Evolutionary conservation across 768 basidiomycete species (phyloP).

Genomic region (Amanita fuliginea): DNA sequence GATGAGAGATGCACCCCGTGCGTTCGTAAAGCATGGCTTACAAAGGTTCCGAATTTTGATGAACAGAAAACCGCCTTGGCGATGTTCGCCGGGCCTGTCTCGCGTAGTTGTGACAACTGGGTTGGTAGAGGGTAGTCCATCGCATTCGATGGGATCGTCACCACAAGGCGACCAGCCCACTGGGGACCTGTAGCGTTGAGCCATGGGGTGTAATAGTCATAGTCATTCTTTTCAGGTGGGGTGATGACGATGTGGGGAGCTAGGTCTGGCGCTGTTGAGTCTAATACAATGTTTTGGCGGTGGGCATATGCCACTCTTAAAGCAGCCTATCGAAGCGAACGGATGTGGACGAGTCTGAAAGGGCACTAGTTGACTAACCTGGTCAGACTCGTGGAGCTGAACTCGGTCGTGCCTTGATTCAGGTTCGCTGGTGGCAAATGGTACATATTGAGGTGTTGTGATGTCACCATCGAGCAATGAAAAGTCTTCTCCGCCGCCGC

Average conservation of each 20-base stretch:
- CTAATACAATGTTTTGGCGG: slow-evolving; percentile 27
- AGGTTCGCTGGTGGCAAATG: neutral
- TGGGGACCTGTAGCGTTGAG: slow-evolving; percentile 27
- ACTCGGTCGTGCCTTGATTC: neutral
- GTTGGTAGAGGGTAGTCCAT: neutral
- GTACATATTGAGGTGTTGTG: neutral
- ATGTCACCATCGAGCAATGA: neutral
- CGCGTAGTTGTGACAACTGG: neutral
- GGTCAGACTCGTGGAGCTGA: neutral
- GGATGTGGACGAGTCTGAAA: slow-evolving; percentile 4
- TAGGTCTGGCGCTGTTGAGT: slow-evolving; percentile 26
- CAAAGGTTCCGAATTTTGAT: slow-evolving; percentile 19
- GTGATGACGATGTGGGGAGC: slow-evolving; percentile 45
- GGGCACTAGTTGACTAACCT: slow-evolving; percentile 1
- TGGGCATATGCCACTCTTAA: slow-evolving; percentile 5
- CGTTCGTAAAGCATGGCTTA: slow-evolving; percentile 10
- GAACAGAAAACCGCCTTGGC: slow-evolving; percentile 19
- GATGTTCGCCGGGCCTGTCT: neutral
- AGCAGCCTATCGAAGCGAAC: slow-evolving; percentile 1
- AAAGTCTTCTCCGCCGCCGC: neutral
- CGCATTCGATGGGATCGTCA: slow-evolving; percentile 12
- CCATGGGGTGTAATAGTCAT: slow-evolving; percentile 22
- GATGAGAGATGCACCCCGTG: neutral
- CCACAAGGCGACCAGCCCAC: slow-evolving; percentile 20
- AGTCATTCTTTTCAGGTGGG: slow-evolving; percentile 26